Conservation (phyloP, 371 early-diverging fungal species). For the Blyttiomyces sp. region DNA sequence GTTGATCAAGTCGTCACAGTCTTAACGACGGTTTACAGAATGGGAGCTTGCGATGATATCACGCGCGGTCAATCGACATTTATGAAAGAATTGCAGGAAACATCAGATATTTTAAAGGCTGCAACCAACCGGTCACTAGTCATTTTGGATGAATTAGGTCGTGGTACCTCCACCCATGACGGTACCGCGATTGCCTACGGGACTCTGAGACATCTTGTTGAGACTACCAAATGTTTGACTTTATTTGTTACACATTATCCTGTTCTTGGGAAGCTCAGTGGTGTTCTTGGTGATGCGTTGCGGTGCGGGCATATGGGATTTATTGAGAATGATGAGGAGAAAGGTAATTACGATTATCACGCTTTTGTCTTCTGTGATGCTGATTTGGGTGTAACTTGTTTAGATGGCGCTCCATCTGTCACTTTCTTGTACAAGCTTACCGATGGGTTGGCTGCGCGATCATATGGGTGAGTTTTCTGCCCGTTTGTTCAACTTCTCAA, state of each 20-base stretch:
- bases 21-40: too few relatives aligned
- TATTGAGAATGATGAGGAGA: slow-evolving; percentile 42
- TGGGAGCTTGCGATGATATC: slow-evolving; percentile 97
- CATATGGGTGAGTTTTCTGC: slow-evolving; percentile 63
- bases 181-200: slow-evolving; percentile 97
- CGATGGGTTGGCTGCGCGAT: slow-evolving; percentile 68
- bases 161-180: slow-evolving; percentile 98
- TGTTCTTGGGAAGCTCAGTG: neutral
- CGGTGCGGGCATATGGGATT: slow-evolving; percentile 72
- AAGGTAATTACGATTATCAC: neutral
- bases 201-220: slow-evolving; percentile 84
- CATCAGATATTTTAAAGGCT: slow-evolving; percentile 87
- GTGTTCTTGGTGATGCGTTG: neutral
- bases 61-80: slow-evolving; percentile 98
- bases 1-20: too few relatives aligned
- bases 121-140: slow-evolving; percentile 94
- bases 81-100: slow-evolving; percentile 98
- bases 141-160: slow-evolving; percentile 98
- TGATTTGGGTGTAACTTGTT: too few relatives aligned
- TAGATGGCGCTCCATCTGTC: too few relatives aligned
- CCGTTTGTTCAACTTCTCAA: neutral
- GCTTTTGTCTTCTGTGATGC: too few relatives aligned
- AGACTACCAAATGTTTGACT: slow-evolving; percentile 82
- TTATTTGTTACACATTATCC: slow-evolving; percentile 97
- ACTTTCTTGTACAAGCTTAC: slow-evolving; percentile 86